Evolutionary conservation across 2,329 filamentous ascomycete species (phyloP).

Genomic region (Colletotrichum phormii): DNA sequence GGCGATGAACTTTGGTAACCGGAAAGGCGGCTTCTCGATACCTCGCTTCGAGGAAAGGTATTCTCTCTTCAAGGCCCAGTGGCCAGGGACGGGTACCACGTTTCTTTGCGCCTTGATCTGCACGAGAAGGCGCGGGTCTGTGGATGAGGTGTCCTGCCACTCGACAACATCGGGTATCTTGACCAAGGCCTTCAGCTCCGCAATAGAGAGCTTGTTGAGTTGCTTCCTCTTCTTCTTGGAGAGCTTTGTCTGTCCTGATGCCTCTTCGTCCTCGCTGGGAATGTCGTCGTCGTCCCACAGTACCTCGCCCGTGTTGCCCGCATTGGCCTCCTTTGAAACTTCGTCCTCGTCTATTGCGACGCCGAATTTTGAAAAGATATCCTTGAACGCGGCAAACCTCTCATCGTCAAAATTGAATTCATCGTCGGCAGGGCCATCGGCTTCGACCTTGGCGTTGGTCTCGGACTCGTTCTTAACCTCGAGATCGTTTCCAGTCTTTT

Average conservation of each 20-base stretch:
- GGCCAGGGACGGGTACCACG: slow-evolving; percentile 90
- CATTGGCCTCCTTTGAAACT: slow-evolving; percentile 72
- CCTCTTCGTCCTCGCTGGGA: slow-evolving; percentile 84
- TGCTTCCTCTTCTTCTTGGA: slow-evolving; percentile 97
- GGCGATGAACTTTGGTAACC: slow-evolving; percentile 94
- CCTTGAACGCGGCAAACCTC: slow-evolving; percentile 84
- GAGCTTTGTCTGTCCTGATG: slow-evolving; percentile 72
- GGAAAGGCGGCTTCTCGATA: slow-evolving; percentile 94
- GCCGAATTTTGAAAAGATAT: slow-evolving; percentile 84
- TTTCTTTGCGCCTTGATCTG: slow-evolving; percentile 97
- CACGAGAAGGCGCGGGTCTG: slow-evolving; percentile 88
- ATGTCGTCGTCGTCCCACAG: slow-evolving; percentile 88
- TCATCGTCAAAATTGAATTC: slow-evolving; percentile 79
- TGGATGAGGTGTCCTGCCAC: slow-evolving; percentile 94
- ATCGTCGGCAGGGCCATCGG: slow-evolving; percentile 67
- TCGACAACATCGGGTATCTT: slow-evolving; percentile 94
- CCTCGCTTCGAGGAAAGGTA: slow-evolving; percentile 97
- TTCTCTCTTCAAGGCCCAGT: slow-evolving; percentile 97
- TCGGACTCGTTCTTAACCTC: slow-evolving; percentile 56
- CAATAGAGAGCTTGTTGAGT: slow-evolving; percentile 91
- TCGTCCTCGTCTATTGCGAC: slow-evolving; percentile 72
- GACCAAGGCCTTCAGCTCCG: slow-evolving; percentile 93
- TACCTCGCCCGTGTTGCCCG: slow-evolving; percentile 84
- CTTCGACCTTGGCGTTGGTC: slow-evolving; percentile 48
- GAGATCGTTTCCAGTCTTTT: slow-evolving; percentile 49